These are phyloP conservation scores for Fusarium buharicum DNA, from an alignment of 2,329 filamentous ascomycete species.

Conservation along the genomic window DNA sequence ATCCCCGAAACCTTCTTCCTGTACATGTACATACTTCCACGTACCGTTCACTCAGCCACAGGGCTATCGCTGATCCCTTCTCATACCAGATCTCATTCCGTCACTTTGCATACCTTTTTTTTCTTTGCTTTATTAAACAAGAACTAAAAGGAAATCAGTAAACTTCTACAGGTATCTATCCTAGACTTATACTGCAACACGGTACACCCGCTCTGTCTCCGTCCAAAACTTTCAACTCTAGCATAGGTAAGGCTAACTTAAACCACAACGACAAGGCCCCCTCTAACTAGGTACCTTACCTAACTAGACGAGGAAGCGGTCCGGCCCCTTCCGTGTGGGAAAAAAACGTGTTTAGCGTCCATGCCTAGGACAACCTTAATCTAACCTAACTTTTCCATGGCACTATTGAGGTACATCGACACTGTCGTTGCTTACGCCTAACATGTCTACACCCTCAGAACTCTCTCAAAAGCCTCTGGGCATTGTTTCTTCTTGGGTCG, in stretches of 20 bases:
- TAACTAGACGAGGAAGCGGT: constrained; percentile 19
- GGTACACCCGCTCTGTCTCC: constrained; percentile 10
- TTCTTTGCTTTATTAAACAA: not conserved
- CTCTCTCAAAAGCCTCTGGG: not conserved
- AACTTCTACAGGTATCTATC: too few species aligned
- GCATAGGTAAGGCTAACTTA: not conserved
- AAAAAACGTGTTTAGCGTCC: constrained; percentile 27
- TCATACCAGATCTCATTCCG: constrained; percentile 8
- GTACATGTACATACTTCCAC: not conserved
- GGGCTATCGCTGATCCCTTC: constrained; percentile 11
- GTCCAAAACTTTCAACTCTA: not conserved
- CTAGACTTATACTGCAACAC: not conserved
- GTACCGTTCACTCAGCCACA: not conserved
- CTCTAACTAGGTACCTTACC: too few species aligned
- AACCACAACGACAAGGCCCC: constrained; percentile 1
- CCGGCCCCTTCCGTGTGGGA: constrained; percentile 21
- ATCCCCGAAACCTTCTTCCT: constrained; percentile 15
- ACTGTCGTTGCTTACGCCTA: not conserved
- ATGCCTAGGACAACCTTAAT: constrained; percentile 32
- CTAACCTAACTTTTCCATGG: constrained; percentile 17
- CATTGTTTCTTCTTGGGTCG: too few species aligned
- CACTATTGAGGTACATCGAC: too few species aligned
- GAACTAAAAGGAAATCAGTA: not conserved
- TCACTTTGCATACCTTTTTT: not conserved
- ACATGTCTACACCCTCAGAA: not conserved